These are phyloP conservation scores for Cenchrus fungigraminus DNA, from an alignment of 176 grass and related monocot genomes.

Conservation along the genomic window DNA sequence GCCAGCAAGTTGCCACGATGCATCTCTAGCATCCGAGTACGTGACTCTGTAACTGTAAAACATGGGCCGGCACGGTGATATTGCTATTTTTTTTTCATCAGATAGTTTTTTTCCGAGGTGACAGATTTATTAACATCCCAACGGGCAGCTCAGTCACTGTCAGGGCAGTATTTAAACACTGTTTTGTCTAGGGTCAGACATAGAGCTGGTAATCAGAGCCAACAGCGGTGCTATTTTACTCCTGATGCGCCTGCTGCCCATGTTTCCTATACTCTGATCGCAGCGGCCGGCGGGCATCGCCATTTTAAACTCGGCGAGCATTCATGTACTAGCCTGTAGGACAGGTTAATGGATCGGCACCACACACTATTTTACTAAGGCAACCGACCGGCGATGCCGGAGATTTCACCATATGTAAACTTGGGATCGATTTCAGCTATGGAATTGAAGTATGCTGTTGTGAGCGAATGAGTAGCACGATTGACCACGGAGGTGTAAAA, in stretches of 20 bases:
- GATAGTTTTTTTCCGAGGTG: background rate
- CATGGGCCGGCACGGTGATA: conserved; percentile 14
- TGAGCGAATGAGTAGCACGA: conserved; percentile 13
- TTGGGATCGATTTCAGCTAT: conserved; percentile 1
- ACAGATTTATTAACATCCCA: conserved; percentile 32
- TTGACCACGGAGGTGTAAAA: conserved; percentile 8
- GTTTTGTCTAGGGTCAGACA: conserved; percentile 30
- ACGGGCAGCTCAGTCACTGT: conserved; percentile 34
- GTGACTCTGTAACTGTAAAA: background rate
- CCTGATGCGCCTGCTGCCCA: conserved; percentile 6
- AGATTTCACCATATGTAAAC: conserved; percentile 12
- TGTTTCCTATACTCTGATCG: background rate
- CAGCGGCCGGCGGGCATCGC: conserved; percentile 19
- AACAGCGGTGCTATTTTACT: conserved; percentile 36
- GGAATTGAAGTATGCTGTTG: conserved; percentile 7
- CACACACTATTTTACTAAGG: background rate
- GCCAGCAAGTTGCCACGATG: background rate
- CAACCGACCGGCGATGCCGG: conserved; percentile 15
- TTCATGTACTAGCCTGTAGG: too few relatives aligned
- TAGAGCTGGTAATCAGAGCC: conserved; percentile 32
- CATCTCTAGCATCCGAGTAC: background rate
- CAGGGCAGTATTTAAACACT: conserved; percentile 38
- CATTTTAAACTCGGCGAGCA: conserved; percentile 16
- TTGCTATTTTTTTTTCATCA: background rate
- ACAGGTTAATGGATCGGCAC: background rate